These are phyloP conservation scores for Dysphania ambrosioides DNA, from an alignment of 148 eudicot genomes.

Conservation along the genomic window DNA sequence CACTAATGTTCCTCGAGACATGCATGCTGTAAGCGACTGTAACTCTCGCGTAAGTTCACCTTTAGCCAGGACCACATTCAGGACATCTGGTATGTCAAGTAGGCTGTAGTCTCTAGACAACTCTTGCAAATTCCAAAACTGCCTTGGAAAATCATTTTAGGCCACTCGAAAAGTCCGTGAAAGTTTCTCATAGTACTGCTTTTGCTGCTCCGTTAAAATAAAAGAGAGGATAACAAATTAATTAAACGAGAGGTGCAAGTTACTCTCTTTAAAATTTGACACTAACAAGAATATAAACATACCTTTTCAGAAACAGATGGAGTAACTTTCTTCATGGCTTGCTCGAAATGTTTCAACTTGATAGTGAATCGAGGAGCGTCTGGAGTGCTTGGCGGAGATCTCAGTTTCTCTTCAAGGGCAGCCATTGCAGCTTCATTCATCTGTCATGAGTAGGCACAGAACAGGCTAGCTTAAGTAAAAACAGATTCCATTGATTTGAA, in stretches of 20 bases:
- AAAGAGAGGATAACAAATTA: neutral
- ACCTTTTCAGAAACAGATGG: slow-evolving; percentile 44
- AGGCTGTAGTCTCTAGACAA: neutral
- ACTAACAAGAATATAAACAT: neutral
- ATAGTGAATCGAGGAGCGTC: slow-evolving; percentile 24
- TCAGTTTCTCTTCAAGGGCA: slow-evolving; percentile 53
- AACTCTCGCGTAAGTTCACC: neutral
- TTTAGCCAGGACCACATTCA: neutral
- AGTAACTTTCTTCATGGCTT: slow-evolving; percentile 31
- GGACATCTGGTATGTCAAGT: neutral
- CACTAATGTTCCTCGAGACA: neutral
- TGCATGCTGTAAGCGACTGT: neutral
- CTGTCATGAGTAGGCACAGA: slow-evolving; percentile 30
- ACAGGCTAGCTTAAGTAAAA: neutral
- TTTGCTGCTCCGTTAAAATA: slow-evolving; percentile 25
- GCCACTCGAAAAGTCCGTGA: slow-evolving; percentile 22
- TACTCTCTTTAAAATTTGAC: neutral
- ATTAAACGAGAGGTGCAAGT: neutral
- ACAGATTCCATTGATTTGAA: neutral
- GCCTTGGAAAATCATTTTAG: neutral
- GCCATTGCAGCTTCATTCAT: slow-evolving; percentile 78
- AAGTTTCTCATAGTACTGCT: slow-evolving; percentile 22
- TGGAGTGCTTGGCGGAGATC: neutral
- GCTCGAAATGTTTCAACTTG: slow-evolving; percentile 38
- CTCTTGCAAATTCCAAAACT: neutral